Evolutionary conservation across 305 asterid species (phyloP).

Genomic region (Fraxinus paxiana): DNA sequence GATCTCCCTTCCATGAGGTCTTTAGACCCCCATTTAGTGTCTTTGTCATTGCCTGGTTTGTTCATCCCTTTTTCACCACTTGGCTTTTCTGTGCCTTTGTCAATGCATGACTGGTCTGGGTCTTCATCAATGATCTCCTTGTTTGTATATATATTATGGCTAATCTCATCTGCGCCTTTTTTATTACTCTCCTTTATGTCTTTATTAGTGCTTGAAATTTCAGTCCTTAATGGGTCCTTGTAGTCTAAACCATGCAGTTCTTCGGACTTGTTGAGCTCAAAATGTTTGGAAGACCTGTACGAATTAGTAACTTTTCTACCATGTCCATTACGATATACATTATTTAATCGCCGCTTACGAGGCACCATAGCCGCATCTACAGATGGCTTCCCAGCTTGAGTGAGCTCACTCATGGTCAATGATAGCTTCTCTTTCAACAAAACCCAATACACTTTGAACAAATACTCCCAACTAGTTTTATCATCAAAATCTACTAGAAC

Average conservation of each 20-base stretch:
- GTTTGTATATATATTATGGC: slow-evolving; percentile 2
- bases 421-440: slow-evolving; percentile 57
- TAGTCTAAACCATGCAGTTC: slow-evolving; percentile 28
- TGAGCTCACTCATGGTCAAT: slow-evolving; percentile 56
- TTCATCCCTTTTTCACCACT: slow-evolving; percentile 10
- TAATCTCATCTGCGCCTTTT: slow-evolving; percentile 8
- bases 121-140: slow-evolving; percentile 7
- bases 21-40: slow-evolving; percentile 42
- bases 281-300: slow-evolving; percentile 28
- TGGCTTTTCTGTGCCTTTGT: neutral
- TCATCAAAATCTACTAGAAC: slow-evolving; percentile 88
- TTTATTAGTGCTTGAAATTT: slow-evolving; percentile 23
- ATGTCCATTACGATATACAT: slow-evolving; percentile 21
- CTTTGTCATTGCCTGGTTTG: slow-evolving; percentile 22
- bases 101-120: neutral
- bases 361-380: slow-evolving; percentile 34
- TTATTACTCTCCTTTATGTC: slow-evolving; percentile 11
- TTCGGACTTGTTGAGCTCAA: slow-evolving; percentile 40
- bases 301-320: slow-evolving; percentile 32
- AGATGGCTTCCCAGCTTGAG: slow-evolving; percentile 58
- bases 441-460: slow-evolving; percentile 85
- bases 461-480: slow-evolving; percentile 80
- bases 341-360: slow-evolving; percentile 31
- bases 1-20: slow-evolving; percentile 44
- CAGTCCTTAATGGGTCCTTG: slow-evolving; percentile 13